These are phyloP conservation scores for Komagataea norvegica DNA, from an alignment of 1,139 yeast genomes.

Conservation along the genomic window DNA sequence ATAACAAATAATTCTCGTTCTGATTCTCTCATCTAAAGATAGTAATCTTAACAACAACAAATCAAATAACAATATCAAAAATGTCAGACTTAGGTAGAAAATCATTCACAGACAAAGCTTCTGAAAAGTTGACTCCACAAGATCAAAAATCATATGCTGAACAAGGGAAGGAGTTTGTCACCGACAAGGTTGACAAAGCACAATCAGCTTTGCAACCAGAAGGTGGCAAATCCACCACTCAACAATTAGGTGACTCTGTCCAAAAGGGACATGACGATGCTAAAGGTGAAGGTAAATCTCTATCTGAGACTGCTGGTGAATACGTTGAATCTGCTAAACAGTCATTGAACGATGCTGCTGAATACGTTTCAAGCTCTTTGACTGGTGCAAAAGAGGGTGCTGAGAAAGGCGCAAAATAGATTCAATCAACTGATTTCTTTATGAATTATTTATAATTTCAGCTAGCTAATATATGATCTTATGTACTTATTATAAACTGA, in stretches of 20 bases:
- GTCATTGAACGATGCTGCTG: slow-evolving; percentile 55
- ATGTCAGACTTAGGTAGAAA: slow-evolving; percentile 84
- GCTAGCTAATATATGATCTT: no score
- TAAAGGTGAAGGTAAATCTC: slow-evolving; percentile 35
- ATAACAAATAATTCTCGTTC: neutral
- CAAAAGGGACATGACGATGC: slow-evolving; percentile 50
- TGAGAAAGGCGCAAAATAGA: slow-evolving; percentile 39
- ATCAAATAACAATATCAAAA: slow-evolving; percentile 8
- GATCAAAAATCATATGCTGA: slow-evolving; percentile 60
- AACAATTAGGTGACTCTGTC: slow-evolving; percentile 57
- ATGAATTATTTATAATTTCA: no score
- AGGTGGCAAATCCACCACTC: slow-evolving; percentile 60
- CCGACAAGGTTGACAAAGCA: slow-evolving; percentile 60
- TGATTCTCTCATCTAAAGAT: neutral
- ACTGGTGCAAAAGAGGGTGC: slow-evolving; percentile 61
- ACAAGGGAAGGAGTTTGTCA: slow-evolving; percentile 65
- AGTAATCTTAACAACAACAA: neutral
- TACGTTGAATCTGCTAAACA: slow-evolving; percentile 62
- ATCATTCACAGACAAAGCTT: slow-evolving; percentile 59
- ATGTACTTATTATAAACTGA: no score
- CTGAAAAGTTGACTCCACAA: slow-evolving; percentile 70
- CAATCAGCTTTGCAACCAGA: slow-evolving; percentile 60
- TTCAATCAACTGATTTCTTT: no score
- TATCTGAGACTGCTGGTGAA: slow-evolving; percentile 53
- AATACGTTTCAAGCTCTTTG: slow-evolving; percentile 52